Evolutionary conservation across 352 stramenopile genomes (phyloP).

Genomic region (Phytophthora cajani): DNA sequence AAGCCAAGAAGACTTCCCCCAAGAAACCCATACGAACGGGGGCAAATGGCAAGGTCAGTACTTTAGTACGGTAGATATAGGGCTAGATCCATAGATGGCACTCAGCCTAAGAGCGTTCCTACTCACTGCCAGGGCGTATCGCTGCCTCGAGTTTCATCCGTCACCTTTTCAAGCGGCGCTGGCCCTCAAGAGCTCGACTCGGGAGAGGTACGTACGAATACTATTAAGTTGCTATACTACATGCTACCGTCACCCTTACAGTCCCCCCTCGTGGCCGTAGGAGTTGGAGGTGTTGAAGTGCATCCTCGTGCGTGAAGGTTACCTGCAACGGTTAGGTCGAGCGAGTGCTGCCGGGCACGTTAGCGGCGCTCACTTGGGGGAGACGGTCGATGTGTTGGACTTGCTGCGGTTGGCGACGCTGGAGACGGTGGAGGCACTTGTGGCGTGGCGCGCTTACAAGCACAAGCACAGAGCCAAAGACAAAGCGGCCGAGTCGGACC

Average conservation of each 20-base stretch:
- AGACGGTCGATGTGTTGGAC: constrained; percentile 88
- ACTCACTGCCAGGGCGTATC: constrained; percentile 17
- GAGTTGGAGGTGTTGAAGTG: constrained; percentile 91
- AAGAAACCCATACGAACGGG: constrained; percentile 16
- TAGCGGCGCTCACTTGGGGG: constrained; percentile 59
- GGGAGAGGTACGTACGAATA: constrained; percentile 46
- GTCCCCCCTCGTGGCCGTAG: constrained; percentile 17
- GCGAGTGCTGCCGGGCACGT: constrained; percentile 53
- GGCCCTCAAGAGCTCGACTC: constrained; percentile 44
- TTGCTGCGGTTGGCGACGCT: constrained; percentile 86
- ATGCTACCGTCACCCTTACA: too few relatives aligned
- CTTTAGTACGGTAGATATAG: too few relatives aligned
- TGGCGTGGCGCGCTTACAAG: constrained; percentile 68
- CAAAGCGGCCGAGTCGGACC: constrained; percentile 20
- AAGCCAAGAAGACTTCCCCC: constrained; percentile 19
- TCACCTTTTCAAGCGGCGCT: constrained; percentile 38
- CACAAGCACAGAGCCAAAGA: background rate
- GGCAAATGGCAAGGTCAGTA: constrained; percentile 25
- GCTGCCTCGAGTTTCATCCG: constrained; percentile 50
- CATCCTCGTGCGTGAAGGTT: constrained; percentile 90
- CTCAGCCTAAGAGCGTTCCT: too few relatives aligned
- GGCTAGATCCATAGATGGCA: too few relatives aligned
- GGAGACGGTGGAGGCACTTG: constrained; percentile 89
- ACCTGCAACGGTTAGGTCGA: constrained; percentile 74
- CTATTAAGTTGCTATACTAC: too few relatives aligned